Base-by-base conservation (phyloP, 1,284 basidiomycete species). In the Vanrija pseudolonga region DNA sequence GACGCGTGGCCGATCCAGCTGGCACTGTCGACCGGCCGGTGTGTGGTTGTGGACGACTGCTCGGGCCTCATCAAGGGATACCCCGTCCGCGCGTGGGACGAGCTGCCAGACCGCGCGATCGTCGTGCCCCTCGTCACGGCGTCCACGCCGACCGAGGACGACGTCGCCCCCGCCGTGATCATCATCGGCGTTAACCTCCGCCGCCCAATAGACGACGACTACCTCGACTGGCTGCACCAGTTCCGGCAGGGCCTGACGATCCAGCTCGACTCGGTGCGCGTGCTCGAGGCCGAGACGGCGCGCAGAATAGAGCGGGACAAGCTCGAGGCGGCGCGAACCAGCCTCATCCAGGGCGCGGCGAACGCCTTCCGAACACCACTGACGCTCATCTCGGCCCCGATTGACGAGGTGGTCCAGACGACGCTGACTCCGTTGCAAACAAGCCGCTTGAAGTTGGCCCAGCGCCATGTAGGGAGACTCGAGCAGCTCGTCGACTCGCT, bases 141-240 rank as follows among this genome's bases (percentile, higher is more conserved):
- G 37, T 51, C 46, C 2, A 47, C 51, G 3, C 11, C 38, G 14
- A 43, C 44, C 3, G 32, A 32, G 6, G 32, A 32, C 32, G 49
- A 60, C 3, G 44, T 61, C 1, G 69, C 72, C 0, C 47, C 55
- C 3, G 63, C 62, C 0, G 65, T 75, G 4, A 41, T 75, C 4
- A 66, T 76, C 43, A 50, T 76, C 4, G 74, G 74, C 15, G 60
- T 73, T 24, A 71, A 71, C 53, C 46, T 66, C 3, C 53, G 56
- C 26, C 55, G 64, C 17, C 65, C 68, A 6, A 60, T 65, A 41
- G 66, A 72, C 45, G 37, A 53, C 4, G 57, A 59, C 28, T 63
- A 76, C 56, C 49, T 62, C 49, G 52, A 66, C 41, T 71, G 61
- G 62, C 59, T 68, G 1, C 60, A 63, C 32, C 50, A 51, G 12